Base-by-base conservation (phyloP, 176 grass and related monocot genomes). In the Triticum turgidum region DNA sequence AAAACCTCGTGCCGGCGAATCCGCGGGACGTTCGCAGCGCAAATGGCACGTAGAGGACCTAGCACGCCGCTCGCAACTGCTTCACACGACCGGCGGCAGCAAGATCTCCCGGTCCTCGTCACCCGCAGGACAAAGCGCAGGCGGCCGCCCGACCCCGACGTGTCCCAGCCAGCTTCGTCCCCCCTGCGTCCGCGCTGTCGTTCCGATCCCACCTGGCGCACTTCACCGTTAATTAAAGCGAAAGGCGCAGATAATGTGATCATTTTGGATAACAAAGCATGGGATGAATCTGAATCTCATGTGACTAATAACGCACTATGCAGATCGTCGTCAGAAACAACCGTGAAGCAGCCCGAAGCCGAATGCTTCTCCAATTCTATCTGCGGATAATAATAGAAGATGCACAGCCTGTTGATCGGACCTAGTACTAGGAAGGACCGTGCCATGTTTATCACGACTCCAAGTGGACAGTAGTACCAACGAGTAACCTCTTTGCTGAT, bases 181-280 rank as follows among this genome's bases (percentile, higher is more conserved):
- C 82, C 35, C 18, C 83, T 69, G 69, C 59, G 61, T 30, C 69
- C 68, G 33, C 45, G 83, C 77, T 80, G 76, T 52, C 76, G 76
- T 56, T 49, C 45, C 61, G 54, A 79, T 79, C 76, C 7, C 14
- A 8, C 25, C 25, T 14, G 39, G 17, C 18, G 18, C 54, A 21
- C 54, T 58, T 58, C 52, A 56, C 17, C 51, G 8, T 11, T 37
- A 2, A 44, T 3, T 11, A 20, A 58, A 58, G 17, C 52, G 18
- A 32, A 67, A 66, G 3, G 13, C 59, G 0, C 1, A 2, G 8
- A 12, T n/a, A 24, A 5, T 35, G 7, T 3, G 6, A 20, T 56
- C 52, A 5, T 56, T 18, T 7, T 0, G 52, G 52, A 58, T 58
- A 58, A 58, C 17, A 58, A 58, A 58, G 52, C 17, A 20, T 15